Conservation (phyloP, 345 rosid genomes). For the Eucalyptus paniculata region DNA sequence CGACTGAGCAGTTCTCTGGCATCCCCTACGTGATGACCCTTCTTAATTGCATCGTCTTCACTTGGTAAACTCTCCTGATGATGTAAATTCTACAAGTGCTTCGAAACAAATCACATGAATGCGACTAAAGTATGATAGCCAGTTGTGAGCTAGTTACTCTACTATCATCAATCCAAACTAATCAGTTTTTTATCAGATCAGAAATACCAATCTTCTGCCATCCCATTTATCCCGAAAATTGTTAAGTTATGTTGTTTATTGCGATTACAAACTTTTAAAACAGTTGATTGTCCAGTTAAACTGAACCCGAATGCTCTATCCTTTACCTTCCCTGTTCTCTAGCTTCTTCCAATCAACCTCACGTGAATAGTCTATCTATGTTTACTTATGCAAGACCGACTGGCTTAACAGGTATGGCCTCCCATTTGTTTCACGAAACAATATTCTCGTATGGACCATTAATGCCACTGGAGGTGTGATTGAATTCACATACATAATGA, state of each 20-base stretch:
- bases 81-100: too few species aligned
- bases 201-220: background rate
- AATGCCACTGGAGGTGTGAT: conserved; percentile 16
- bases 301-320: background rate
- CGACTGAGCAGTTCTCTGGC: too few species aligned
- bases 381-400: background rate
- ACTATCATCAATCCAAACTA: background rate
- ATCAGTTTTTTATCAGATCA: background rate
- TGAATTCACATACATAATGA: conserved; percentile 9
- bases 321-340: background rate
- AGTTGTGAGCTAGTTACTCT: too few species aligned
- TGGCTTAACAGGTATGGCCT: conserved; percentile 20
- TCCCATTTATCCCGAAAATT: background rate
- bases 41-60: too few species aligned
- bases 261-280: background rate
- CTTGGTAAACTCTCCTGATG: too few species aligned
- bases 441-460: conserved; percentile 10
- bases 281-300: background rate
- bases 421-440: conserved; percentile 24
- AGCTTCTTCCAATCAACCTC: background rate
- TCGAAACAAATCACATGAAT: too few species aligned
- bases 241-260: background rate
- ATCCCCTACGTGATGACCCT: too few species aligned
- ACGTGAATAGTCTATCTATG: background rate
- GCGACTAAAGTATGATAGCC: too few species aligned